These are phyloP conservation scores for Breynia disticha DNA, from an alignment of 441 rosid species.

Conservation along the genomic window DNA sequence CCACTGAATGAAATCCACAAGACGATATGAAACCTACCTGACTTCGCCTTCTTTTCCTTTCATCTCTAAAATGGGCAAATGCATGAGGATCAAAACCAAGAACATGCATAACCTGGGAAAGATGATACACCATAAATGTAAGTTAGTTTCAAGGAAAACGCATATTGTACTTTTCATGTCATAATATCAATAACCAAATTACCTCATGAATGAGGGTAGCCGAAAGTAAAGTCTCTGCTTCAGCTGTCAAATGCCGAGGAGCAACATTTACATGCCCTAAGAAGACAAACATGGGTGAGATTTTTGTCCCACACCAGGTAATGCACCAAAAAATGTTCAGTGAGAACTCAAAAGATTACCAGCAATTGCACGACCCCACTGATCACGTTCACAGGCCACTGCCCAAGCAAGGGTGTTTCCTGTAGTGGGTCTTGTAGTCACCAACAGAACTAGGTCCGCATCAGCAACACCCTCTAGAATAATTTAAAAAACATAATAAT, in stretches of 20 bases:
- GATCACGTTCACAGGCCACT: conserved; percentile 98
- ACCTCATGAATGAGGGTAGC: conserved; percentile 98
- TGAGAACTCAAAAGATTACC: conserved; percentile 43
- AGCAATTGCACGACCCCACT: conserved; percentile 99
- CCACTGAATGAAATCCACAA: background rate
- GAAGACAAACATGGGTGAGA: conserved; percentile 12
- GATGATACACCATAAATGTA: conserved; percentile 7
- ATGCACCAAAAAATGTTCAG: background rate
- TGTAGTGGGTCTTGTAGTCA: conserved; percentile 97
- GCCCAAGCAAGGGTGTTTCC: conserved; percentile 99
- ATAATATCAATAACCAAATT: conserved; percentile 13
- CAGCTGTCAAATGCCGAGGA: conserved; percentile 97
- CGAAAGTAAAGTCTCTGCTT: conserved; percentile 92
- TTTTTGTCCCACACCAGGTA: conserved; percentile 4
- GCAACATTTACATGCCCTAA: conserved; percentile 98
- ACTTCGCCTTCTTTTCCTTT: conserved; percentile 87
- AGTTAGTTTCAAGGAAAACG: conserved; percentile 9
- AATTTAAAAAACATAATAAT: conserved; percentile 11
- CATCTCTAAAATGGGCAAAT: conserved; percentile 96
- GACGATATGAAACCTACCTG: conserved; percentile 39
- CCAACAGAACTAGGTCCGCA: conserved; percentile 90
- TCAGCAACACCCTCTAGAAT: conserved; percentile 75
- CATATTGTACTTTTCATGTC: conserved; percentile 4
- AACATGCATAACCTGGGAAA: conserved; percentile 92
- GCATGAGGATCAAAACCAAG: conserved; percentile 99